phyloP scores from a whole-genome alignment of 164 flowering plant species.

The Kingdonia uniflora region DNA sequence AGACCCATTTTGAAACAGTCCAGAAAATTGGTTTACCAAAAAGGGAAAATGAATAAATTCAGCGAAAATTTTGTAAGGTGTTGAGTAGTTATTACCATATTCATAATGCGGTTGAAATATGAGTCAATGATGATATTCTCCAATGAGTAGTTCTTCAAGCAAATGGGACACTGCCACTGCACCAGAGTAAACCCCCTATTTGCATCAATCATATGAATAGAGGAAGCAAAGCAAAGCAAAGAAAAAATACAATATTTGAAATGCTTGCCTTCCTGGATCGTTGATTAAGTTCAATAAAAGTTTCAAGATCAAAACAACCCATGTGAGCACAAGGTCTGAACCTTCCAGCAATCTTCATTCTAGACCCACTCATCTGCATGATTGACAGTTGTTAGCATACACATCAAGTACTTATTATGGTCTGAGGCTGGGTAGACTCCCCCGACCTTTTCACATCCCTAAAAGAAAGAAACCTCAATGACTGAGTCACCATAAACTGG shows the following conservation, averaged over 20 bases:
- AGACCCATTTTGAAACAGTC: constrained; percentile 33
- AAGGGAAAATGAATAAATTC: no score
- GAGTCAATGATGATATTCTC: constrained; percentile 84
- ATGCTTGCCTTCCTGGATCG: constrained; percentile 87
- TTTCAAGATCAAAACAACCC: constrained; percentile 97
- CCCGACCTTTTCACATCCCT: no score
- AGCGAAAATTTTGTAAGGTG: no score
- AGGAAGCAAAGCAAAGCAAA: neutral
- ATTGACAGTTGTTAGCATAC: no score
- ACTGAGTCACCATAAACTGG: no score
- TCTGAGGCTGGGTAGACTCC: no score
- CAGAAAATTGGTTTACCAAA: no score
- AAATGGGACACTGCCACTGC: constrained; percentile 99
- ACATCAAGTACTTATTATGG: no score
- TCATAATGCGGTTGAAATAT: constrained; percentile 76
- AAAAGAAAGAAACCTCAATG: no score
- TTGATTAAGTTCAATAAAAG: constrained; percentile 86
- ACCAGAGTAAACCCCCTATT: neutral
- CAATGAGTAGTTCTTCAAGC: constrained; percentile 82
- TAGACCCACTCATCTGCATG: constrained; percentile 89
- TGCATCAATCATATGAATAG: neutral
- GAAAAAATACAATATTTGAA: neutral
- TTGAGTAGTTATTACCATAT: constrained; percentile 39
- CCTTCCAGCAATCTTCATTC: constrained; percentile 93
- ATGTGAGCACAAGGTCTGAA: constrained; percentile 89